Evolutionary conservation across 208 protist genomes (phyloP).

Genomic region (Blastocrithidia nonstop): DNA sequence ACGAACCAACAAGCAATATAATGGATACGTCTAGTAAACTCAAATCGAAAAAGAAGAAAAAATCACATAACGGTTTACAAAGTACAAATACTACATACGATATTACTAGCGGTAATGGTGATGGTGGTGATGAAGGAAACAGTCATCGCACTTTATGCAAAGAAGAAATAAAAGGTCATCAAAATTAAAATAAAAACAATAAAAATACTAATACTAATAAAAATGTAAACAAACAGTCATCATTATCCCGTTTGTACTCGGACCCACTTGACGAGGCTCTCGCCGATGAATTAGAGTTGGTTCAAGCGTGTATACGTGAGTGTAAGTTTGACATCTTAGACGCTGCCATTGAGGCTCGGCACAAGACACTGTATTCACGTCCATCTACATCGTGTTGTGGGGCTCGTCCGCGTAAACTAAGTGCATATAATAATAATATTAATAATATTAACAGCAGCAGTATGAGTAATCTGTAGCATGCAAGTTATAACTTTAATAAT

Average conservation of each 20-base stretch:
- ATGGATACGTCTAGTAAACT: no score
- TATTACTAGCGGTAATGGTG: no score
- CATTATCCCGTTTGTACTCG: slow-evolving; percentile 13
- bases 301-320: slow-evolving; percentile 59
- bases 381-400: slow-evolving; percentile 47
- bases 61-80: no score
- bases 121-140: no score
- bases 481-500: neutral
- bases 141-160: no score
- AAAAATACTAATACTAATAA: neutral
- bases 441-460: neutral
- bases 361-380: slow-evolving; percentile 26
- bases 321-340: slow-evolving; percentile 37
- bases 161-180: neutral
- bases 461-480: neutral
- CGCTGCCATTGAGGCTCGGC: slow-evolving; percentile 21
- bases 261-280: slow-evolving; percentile 48
- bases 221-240: neutral
- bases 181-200: neutral
- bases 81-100: no score
- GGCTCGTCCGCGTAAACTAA: slow-evolving; percentile 10
- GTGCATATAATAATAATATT: neutral
- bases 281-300: slow-evolving; percentile 48
- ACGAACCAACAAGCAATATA: no score
- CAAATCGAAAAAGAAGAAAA: no score